A percentile compares a stretch with the other conserved stretches of the same genome.
Conservation (phyloP, 331 rosid species). For the Pyracantha coccinea region DNA sequence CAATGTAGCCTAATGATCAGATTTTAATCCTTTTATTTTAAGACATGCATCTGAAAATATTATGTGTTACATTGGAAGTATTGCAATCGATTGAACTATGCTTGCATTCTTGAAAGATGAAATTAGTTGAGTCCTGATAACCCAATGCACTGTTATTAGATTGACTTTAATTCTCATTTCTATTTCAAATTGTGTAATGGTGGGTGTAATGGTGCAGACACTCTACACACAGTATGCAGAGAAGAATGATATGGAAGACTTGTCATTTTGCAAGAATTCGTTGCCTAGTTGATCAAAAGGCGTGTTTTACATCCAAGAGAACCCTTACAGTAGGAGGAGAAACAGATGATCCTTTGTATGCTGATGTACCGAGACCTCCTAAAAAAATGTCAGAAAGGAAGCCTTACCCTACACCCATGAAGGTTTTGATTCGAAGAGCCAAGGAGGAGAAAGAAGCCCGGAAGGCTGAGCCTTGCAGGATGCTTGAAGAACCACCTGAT, state of each 20-base stretch:
- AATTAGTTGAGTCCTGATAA: too few species aligned
- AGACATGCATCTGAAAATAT: too few species aligned
- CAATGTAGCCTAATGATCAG: too few species aligned
- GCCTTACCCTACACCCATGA: slow-evolving; percentile 75
- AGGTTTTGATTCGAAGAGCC: slow-evolving; percentile 56
- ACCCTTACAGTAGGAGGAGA: not conserved
- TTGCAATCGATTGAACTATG: too few species aligned
- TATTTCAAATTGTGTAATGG: not conserved
- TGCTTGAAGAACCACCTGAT: slow-evolving; percentile 60
- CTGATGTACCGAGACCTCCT: slow-evolving; percentile 53
- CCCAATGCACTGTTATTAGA: not conserved
- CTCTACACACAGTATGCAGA: slow-evolving; percentile 20
- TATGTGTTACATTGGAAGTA: too few species aligned
- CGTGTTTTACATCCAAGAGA: slow-evolving; percentile 23
- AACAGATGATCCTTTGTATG: slow-evolving; percentile 28
- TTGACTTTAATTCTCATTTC: not conserved
- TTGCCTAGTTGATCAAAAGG: slow-evolving; percentile 6
- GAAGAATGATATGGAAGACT: slow-evolving; percentile 1
- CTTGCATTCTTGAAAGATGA: too few species aligned
- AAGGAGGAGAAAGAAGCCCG: slow-evolving; percentile 56
- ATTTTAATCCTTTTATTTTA: too few species aligned
- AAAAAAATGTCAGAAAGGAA: slow-evolving; percentile 54
- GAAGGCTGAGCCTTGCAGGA: slow-evolving; percentile 53
- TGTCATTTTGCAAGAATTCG: slow-evolving; percentile 17
- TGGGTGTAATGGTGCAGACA: not conserved